A percentile compares a stretch with the other conserved stretches of the same genome.
phyloP scores from a whole-genome alignment of 2,329 filamentous ascomycete species.

The Talaromyces marneffei region DNA sequence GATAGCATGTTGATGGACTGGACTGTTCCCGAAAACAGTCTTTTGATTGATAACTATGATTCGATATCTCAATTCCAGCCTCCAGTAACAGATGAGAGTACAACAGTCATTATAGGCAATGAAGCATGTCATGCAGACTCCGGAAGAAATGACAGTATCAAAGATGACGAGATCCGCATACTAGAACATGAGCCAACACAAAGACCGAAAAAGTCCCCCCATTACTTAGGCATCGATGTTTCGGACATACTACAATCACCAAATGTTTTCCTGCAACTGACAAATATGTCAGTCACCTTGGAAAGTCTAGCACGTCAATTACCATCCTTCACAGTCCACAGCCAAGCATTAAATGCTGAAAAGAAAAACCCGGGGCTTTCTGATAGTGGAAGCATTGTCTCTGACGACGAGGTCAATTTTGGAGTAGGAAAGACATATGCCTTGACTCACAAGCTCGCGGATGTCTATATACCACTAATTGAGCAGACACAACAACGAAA shows the following conservation, averaged over 20 bases:
- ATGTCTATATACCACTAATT: constrained; percentile 5
- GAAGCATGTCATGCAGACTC: neutral
- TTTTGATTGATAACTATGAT: neutral
- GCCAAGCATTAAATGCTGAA: neutral
- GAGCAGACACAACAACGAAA: neutral
- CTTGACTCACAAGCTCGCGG: constrained; percentile 4
- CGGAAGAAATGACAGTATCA: neutral
- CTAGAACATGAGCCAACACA: constrained; percentile 1
- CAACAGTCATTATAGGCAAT: neutral
- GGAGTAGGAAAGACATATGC: constrained; percentile 7
- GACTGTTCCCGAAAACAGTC: neutral
- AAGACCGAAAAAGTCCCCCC: neutral
- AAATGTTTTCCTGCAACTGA: constrained; percentile 7
- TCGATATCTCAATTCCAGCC: constrained; percentile 1
- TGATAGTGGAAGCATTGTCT: neutral
- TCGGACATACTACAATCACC: constrained; percentile 3
- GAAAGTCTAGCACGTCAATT: constrained; percentile 2
- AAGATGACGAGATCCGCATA: neutral
- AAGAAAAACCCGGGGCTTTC: neutral
- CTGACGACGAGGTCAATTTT: neutral
- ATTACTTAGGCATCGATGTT: constrained; percentile 7
- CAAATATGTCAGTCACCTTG: neutral
- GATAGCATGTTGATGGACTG: constrained; percentile 7
- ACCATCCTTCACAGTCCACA: neutral
- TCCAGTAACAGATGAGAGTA: neutral